These are phyloP conservation scores for Exserohilum rostratum DNA, from an alignment of 2,329 filamentous ascomycete genomes.

Conservation along the genomic window DNA sequence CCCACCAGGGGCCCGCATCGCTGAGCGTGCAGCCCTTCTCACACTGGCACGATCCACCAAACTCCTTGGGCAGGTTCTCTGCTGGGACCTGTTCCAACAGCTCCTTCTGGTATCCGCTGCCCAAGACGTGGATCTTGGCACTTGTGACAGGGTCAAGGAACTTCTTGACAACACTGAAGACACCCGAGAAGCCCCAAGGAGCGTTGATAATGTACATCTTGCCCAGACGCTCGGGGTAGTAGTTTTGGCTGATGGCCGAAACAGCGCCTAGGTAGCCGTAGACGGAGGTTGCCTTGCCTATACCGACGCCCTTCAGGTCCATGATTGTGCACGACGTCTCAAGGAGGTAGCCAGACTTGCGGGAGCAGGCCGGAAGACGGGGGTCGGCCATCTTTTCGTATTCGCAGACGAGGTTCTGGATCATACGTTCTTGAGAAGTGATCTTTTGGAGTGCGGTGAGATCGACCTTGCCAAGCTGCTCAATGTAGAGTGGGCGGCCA, in stretches of 20 bases:
- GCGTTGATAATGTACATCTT: constrained; percentile 98
- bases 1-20: constrained; percentile 89
- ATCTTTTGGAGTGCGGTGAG: constrained; percentile 89
- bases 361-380: constrained; percentile 91
- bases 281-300: constrained; percentile 80
- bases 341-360: constrained; percentile 84
- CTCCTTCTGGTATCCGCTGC: constrained; percentile 80
- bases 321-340: constrained; percentile 99
- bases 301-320: constrained; percentile 92
- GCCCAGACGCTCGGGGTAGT: constrained; percentile 96
- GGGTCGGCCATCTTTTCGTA: constrained; percentile 97
- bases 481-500: constrained; percentile 95
- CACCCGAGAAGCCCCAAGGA: constrained; percentile 87
- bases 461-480: constrained; percentile 93
- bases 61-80: constrained; percentile 86
- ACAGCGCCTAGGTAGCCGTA: constrained; percentile 87
- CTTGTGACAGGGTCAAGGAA: constrained; percentile 98
- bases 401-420: constrained; percentile 94
- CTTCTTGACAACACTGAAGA: constrained; percentile 85
- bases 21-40: constrained; percentile 81
- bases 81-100: constrained; percentile 82
- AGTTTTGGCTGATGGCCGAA: constrained; percentile 92
- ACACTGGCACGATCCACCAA: constrained; percentile 86
- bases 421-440: constrained; percentile 90
- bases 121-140: constrained; percentile 91